Evolutionary conservation across 2,329 filamentous ascomycete genomes (phyloP), one percentile per base, ranked within the genome.

Genomic region (Penicillium olsonii): DNA sequence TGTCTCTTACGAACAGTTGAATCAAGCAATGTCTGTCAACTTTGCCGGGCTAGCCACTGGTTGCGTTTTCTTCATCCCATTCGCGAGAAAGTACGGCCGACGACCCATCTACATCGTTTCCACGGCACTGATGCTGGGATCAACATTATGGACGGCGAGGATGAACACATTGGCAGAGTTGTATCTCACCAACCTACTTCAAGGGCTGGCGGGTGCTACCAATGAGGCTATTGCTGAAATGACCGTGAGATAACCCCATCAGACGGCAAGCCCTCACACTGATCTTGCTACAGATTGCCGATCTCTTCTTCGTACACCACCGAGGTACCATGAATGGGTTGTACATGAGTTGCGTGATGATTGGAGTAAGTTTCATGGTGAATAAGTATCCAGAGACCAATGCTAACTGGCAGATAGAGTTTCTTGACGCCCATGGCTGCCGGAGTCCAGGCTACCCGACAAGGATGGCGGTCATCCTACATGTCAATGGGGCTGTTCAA

Each of bases 271-370:
- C 18, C 12, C 2, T 0, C 17, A 27, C 22, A n/a, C 41, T 44
- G 14, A 45, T 6, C 29, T 12, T 41, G 27, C 5, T 26, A 22
- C 37, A 70, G 66, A 66, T 79, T 48, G 68, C 70, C 11, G 77
- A 79, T 55, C 50, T 80, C 14, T 79, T 78, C 60, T 79, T 78
- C 49, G 69, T 79, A 5, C 76, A 79, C 49, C 70, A 79, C 41
- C 70, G 74, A n/a, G 77, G 74, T 0, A 67, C 69, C 2, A 77
- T 78, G 74, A 82, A 81, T 54, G 69, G 67, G 1, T 67, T 78
- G 6, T 82, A 79, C 50, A 67, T 80, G 56, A 72, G 67, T 50
- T 67, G 72, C 33, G 61, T 68, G 18, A 70, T 64, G 56, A 59
- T 68, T 50, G 65, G 70, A 17, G 68, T 70, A 26, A 49, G 73